A percentile compares a stretch with the other conserved stretches of the same genome.
phyloP scores from a whole-genome alignment of 2,329 filamentous ascomycete species.

The Alternaria conjuncta region DNA sequence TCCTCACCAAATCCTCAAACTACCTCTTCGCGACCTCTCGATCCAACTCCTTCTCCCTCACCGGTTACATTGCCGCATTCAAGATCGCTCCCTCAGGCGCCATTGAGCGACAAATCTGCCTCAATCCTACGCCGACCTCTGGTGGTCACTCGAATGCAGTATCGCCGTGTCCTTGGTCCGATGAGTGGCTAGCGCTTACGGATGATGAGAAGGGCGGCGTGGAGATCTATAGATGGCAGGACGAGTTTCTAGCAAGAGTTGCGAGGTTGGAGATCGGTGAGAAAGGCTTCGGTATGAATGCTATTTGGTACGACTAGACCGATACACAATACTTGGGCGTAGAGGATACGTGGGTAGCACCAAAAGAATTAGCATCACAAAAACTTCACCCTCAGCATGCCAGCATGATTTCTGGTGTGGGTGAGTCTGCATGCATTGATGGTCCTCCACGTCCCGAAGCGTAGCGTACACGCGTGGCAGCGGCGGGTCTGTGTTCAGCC shows the following conservation, averaged over 20 bases:
- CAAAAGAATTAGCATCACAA: neutral
- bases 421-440: neutral
- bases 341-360: neutral
- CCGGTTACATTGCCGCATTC: conserved; percentile 85
- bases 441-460: conserved; percentile 6
- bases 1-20: conserved; percentile 69
- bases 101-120: conserved; percentile 78
- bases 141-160: conserved; percentile 90
- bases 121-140: conserved; percentile 85
- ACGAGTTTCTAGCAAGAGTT: conserved; percentile 79
- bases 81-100: conserved; percentile 70
- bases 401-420: neutral
- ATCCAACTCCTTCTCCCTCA: conserved; percentile 75
- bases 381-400: neutral
- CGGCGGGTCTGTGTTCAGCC: conserved; percentile 26
- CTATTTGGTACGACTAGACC: conserved; percentile 84
- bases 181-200: conserved; percentile 89
- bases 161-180: conserved; percentile 80
- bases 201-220: conserved; percentile 88
- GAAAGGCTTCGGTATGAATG: conserved; percentile 95
- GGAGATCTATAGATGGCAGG: conserved; percentile 86
- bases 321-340: neutral
- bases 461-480: neutral
- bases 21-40: conserved; percentile 88
- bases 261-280: conserved; percentile 79